Evolutionary conservation across 1,139 yeast species (phyloP).

Genomic region (Saccharomycopsis hybrid): DNA sequence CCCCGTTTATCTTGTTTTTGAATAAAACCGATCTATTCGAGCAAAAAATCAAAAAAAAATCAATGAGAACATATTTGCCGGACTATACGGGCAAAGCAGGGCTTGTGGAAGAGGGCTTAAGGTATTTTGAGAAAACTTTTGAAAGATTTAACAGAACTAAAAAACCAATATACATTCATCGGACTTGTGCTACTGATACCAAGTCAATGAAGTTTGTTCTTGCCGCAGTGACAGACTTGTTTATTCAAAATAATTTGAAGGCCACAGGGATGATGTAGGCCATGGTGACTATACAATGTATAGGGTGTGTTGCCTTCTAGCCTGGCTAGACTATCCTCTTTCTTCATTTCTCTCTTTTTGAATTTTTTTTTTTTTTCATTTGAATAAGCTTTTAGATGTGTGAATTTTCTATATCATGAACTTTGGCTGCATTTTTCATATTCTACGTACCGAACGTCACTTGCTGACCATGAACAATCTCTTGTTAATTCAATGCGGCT

Average conservation of each 20-base stretch:
- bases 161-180: slow-evolving; percentile 71
- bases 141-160: slow-evolving; percentile 10
- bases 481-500: no score
- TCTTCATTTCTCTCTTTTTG: no score
- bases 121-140: slow-evolving; percentile 62
- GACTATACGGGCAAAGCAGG: slow-evolving; percentile 58
- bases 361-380: no score
- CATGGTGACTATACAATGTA: neutral
- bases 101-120: slow-evolving; percentile 59
- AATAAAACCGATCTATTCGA: slow-evolving; percentile 83
- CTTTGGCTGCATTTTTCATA: no score
- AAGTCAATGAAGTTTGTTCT: slow-evolving; percentile 81
- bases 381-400: no score
- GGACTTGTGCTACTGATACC: slow-evolving; percentile 96
- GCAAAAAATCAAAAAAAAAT: slow-evolving; percentile 57
- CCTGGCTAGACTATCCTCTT: no score
- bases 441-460: no score
- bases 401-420: no score
- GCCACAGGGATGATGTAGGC: slow-evolving; percentile 69
- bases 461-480: no score
- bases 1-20: slow-evolving; percentile 83
- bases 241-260: slow-evolving; percentile 75
- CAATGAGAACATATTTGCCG: slow-evolving; percentile 64
- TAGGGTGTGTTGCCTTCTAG: no score
- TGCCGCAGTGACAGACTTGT: slow-evolving; percentile 87